phyloP scores from a whole-genome alignment of 257 asterid species.

The Lavandula angustifolia region DNA sequence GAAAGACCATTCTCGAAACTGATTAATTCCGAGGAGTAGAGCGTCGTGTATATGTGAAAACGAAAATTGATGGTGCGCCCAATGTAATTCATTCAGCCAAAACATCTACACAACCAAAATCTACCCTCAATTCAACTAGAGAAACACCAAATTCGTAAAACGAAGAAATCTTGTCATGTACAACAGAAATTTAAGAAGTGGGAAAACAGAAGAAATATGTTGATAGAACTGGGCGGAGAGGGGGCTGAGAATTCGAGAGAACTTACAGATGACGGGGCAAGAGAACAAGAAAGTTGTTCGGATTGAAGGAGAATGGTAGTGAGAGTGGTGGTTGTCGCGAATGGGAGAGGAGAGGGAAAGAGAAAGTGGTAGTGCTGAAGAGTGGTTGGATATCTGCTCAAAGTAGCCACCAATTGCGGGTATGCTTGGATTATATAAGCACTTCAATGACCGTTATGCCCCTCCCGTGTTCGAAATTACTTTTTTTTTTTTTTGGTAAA shows the following conservation, averaged over 20 bases:
- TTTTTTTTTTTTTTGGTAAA: too few species aligned
- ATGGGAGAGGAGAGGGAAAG: constrained; percentile 21
- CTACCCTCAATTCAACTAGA: constrained; percentile 17
- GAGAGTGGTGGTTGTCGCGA: constrained; percentile 22
- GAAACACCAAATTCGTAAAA: constrained; percentile 10
- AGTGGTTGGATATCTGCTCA: constrained; percentile 35
- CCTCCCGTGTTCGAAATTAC: background rate
- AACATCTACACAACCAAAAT: background rate
- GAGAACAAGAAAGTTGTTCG: constrained; percentile 16
- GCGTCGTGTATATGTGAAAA: background rate
- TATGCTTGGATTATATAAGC: constrained; percentile 42
- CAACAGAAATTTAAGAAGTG: background rate
- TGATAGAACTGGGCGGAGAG: constrained; percentile 15
- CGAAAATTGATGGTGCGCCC: background rate
- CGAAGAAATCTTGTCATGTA: background rate
- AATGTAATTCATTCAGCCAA: background rate
- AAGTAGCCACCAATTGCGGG: constrained; percentile 41
- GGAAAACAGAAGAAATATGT: background rate
- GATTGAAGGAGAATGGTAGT: constrained; percentile 21
- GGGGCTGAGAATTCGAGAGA: constrained; percentile 16
- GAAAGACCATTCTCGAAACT: constrained; percentile 18
- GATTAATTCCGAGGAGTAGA: background rate
- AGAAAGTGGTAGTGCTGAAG: constrained; percentile 30
- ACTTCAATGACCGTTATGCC: constrained; percentile 40
- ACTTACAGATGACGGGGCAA: constrained; percentile 41